Percentiles rank a stretch among this genome's conserved stretches.
Evolutionary conservation across 306 rosid species (phyloP).

Genomic region (Begonia fuchsioides): DNA sequence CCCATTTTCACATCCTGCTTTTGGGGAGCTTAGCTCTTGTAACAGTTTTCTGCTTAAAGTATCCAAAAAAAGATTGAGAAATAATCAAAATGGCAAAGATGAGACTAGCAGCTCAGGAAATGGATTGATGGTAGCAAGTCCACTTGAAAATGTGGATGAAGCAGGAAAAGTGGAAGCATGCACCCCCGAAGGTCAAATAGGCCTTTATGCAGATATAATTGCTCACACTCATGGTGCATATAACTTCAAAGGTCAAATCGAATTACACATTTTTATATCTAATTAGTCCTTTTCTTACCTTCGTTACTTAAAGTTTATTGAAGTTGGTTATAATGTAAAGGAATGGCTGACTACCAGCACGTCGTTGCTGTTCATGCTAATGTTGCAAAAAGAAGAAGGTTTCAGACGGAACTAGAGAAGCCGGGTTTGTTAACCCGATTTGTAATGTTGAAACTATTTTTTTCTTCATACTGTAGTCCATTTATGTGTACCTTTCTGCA

Average conservation of each 20-base stretch:
- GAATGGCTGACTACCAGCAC: slow-evolving; percentile 92
- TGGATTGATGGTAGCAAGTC: slow-evolving; percentile 16
- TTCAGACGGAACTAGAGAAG: slow-evolving; percentile 45
- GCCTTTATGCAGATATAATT: slow-evolving; percentile 42
- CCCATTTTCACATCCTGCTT: slow-evolving; percentile 74
- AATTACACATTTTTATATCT: neutral
- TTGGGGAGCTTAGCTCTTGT: slow-evolving; percentile 64
- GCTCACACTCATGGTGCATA: slow-evolving; percentile 54
- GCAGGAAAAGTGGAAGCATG: slow-evolving; percentile 10
- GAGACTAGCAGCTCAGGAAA: slow-evolving; percentile 12
- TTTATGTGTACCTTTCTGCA: slow-evolving; percentile 8
- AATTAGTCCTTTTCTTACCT: slow-evolving; percentile 5
- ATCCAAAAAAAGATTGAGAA: slow-evolving; percentile 21
- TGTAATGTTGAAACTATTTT: slow-evolving; percentile 1
- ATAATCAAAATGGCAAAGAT: slow-evolving; percentile 9
- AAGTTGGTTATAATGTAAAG: slow-evolving; percentile 20
- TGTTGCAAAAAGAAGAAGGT: slow-evolving; percentile 57
- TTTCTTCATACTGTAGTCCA: neutral
- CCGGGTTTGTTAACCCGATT: slow-evolving; percentile 16
- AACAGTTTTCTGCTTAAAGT: slow-evolving; percentile 54
- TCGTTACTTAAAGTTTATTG: neutral
- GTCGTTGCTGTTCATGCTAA: slow-evolving; percentile 74
- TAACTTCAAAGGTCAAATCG: slow-evolving; percentile 51
- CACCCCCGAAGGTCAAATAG: slow-evolving; percentile 11
- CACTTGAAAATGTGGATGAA: slow-evolving; percentile 9